Evolutionary conservation across 352 stramenopile genomes (phyloP), one percentile per base, ranked within the genome.

Genomic region (Phytopythium chamaehyphon): DNA sequence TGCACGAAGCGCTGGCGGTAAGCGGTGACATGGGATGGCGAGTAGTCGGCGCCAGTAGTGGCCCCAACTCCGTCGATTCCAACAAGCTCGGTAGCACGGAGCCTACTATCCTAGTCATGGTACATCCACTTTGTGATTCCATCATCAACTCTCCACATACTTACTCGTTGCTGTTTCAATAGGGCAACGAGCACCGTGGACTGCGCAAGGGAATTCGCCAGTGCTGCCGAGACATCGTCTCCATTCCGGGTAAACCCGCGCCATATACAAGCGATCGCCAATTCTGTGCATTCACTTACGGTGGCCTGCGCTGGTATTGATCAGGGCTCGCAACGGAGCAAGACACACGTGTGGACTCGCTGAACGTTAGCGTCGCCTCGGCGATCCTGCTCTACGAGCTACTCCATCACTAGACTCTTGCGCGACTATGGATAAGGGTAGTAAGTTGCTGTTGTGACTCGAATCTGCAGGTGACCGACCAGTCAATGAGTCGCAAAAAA

Each of bases 101-200:
- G 36, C 76, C 83, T 2, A 93, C 79, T 21, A 90, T 93, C 45
- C 77, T 93, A 14, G 83, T 90, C 45, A 88, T 93, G 83, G 80
- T 93, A 62, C 16, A 52, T 38, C 23, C 16, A n/a, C 8, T 31
- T 48, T 16, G 35, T 6, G n/a, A 2, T 24, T 18, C 24, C 18
- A 28, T 45, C 16, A 49, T 36, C 19, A 19, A 15, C n/a, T n/a
- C n/a, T n/a, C n/a, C n/a, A 14, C 22, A 28, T 36, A 10, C 1
- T 37, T 8, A 36, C 3, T 24, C 10, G 21, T 26, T 8, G 15
- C 23, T 43, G 18, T 54, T 23, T 40, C 11, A 52, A 33, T 51
- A 90, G 82, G 82, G 80, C 16, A 93, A 93, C 33, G 83, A 93
- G 26, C 80, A 91, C 40, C 77, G 76, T 15, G 83, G 83, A 26